Evolutionary conservation across 2,329 filamentous ascomycete genomes (phyloP).

Genomic region (Penicillium sp.): DNA sequence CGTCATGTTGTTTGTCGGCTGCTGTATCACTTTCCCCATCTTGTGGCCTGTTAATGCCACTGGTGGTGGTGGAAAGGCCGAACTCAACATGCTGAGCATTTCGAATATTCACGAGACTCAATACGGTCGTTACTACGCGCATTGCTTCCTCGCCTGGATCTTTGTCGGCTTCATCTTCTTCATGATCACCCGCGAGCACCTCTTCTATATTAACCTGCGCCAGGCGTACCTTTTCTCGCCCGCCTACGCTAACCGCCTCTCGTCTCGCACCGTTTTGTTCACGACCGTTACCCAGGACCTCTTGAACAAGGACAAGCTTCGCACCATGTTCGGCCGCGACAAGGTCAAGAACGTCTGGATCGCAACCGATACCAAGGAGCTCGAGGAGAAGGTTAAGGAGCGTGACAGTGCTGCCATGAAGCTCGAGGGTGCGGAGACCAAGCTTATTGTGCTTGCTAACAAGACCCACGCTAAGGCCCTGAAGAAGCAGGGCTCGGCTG

Average conservation of each 20-base stretch:
- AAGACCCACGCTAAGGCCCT: conserved; percentile 65
- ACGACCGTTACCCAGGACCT: conserved; percentile 79
- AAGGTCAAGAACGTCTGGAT: conserved; percentile 85
- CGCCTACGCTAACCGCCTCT: conserved; percentile 78
- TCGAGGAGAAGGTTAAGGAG: conserved; percentile 78
- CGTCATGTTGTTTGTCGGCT: conserved; percentile 79
- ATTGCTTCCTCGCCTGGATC: conserved; percentile 75
- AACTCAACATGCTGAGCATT: conserved; percentile 78
- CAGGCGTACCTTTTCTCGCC: conserved; percentile 90
- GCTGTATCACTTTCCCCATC: conserved; percentile 80
- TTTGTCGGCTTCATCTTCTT: conserved; percentile 89
- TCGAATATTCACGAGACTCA: conserved; percentile 64
- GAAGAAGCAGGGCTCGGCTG: conserved; percentile 56
- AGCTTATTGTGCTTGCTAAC: conserved; percentile 78
- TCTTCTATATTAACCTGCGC: conserved; percentile 89
- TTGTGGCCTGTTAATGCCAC: conserved; percentile 87
- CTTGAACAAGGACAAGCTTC: conserved; percentile 72
- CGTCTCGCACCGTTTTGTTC: conserved; percentile 86
- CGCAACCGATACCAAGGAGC: conserved; percentile 69
- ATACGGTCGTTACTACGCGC: conserved; percentile 73
- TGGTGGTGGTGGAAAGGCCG: conserved; percentile 61
- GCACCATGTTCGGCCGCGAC: conserved; percentile 74
- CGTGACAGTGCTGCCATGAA: conserved; percentile 77
- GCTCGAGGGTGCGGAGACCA: conserved; percentile 82
- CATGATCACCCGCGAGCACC: conserved; percentile 79